Evolutionary conservation across 2,329 filamentous ascomycete genomes (phyloP), one percentile per base, ranked within the genome.

Genomic region (Lecanicillium sp.): DNA sequence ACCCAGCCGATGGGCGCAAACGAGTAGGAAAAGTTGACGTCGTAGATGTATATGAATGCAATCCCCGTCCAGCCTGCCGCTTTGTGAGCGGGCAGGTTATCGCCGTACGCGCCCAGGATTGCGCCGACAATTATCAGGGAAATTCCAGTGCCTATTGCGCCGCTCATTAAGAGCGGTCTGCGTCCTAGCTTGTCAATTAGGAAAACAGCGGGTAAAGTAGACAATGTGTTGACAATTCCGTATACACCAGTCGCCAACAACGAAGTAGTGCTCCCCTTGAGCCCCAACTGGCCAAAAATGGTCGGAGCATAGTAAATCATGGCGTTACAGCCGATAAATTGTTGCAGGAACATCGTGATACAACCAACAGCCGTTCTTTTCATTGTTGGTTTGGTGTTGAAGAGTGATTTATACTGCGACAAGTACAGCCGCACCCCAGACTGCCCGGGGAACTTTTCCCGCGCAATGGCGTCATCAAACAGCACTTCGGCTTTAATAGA

Each of bases 1-100:
- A 81, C 70, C 78, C 78, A 82, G 38, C 70, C 74, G 3, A 79
- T 72, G 1, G 77, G 76, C 0, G 75, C 78, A 14, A 78, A 66
- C 0, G 76, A 81, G n/a, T 80, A 61, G 2, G 74, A 71, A 51
- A 82, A 82, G 45, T 78, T 64, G 47, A 80, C 67, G 49, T 80
- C 74, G 42, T 82, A 67, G 13, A 82, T 64, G 52, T 80, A 82
- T 35, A 70, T 76, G 49, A 81, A 80, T 15, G 74, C 73, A 45
- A 83, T 81, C 45, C 81, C 73, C 2, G 70, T 70, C 40, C 63
- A 70, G n/a, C 61, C 60, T 0, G 74, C 65, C 3, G 59, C 53
- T 13, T 58, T 49, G 30, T 64, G 45, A 2, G 55, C 49, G 1
- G 63, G 59, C 1, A 64, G 55, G 8, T 45, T 40, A 6, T 50